Conservation (phyloP, 345 rosid species). For the Excoecaria cochinchinensis region DNA sequence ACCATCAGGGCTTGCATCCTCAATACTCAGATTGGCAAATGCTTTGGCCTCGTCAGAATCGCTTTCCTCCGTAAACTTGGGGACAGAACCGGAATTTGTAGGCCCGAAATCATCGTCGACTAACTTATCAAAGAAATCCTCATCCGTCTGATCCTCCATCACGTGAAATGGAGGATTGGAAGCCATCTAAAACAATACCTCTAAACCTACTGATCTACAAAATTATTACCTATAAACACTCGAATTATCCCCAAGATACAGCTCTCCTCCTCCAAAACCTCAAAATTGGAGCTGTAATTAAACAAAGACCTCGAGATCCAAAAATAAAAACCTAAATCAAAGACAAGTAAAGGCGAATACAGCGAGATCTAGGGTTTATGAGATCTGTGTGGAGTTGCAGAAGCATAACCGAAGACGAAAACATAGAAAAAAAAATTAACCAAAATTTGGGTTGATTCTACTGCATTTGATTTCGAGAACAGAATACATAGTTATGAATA, state of each 20-base stretch:
- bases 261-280: conserved; percentile 3
- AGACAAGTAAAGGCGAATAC: background rate
- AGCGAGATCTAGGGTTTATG: conserved; percentile 49
- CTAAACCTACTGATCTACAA: conserved; percentile 24
- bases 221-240: conserved; percentile 18
- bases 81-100: conserved; percentile 13
- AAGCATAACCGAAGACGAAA: background rate
- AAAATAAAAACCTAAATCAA: conserved; percentile 34
- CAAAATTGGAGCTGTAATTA: conserved; percentile 33
- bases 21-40: conserved; percentile 57
- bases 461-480: conserved; percentile 1
- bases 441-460: conserved; percentile 1
- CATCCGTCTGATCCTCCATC: conserved; percentile 97
- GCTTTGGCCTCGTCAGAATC: conserved; percentile 60
- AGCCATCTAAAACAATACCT: conserved; percentile 53
- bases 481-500: background rate
- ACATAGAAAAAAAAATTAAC: background rate
- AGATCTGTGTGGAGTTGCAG: conserved; percentile 25
- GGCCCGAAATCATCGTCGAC: conserved; percentile 63
- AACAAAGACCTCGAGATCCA: conserved; percentile 44
- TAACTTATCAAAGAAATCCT: conserved; percentile 93
- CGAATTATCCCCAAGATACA: conserved; percentile 16
- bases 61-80: conserved; percentile 35
- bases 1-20: conserved; percentile 36
- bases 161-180: conserved; percentile 61